Evolutionary conservation across 352 stramenopile species (phyloP).

Genomic region (Globisporangium ultimum): DNA sequence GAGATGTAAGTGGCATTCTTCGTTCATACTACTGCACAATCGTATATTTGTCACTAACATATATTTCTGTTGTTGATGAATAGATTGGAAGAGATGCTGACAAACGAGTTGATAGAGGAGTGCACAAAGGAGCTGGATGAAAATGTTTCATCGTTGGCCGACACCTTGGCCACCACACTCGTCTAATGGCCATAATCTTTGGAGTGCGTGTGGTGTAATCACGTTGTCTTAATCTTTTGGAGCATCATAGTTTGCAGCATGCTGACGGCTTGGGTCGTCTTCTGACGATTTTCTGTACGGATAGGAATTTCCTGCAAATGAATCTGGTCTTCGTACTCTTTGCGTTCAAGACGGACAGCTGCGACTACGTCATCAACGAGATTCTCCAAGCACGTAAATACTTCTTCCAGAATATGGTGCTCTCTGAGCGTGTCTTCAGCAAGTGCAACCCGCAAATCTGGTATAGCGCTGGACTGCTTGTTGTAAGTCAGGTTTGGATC

Average conservation of each 20-base stretch:
- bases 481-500: not conserved
- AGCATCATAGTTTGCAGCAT: slow-evolving; percentile 11
- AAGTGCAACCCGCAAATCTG: slow-evolving; percentile 6
- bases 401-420: slow-evolving; percentile 21
- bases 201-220: no score
- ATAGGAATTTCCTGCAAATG: slow-evolving; percentile 33
- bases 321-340: slow-evolving; percentile 17
- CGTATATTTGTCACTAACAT: not conserved
- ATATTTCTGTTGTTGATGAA: not conserved
- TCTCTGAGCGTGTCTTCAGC: slow-evolving; percentile 15
- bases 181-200: slow-evolving; percentile 7
- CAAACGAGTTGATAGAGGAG: slow-evolving; percentile 32
- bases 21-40: not conserved
- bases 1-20: slow-evolving; percentile 43
- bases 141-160: slow-evolving; percentile 23
- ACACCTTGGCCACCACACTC: slow-evolving; percentile 25
- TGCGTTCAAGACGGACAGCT: slow-evolving; percentile 14
- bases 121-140: slow-evolving; percentile 23
- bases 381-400: slow-evolving; percentile 29
- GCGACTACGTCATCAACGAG: slow-evolving; percentile 29
- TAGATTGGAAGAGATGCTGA: slow-evolving; percentile 31
- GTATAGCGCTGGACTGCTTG: slow-evolving; percentile 6
- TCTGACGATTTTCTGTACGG: slow-evolving; percentile 34
- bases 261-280: slow-evolving; percentile 15
- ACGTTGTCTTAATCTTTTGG: not conserved